Percentiles rank a stretch among this genome's conserved stretches.
Conservation (phyloP, 1,284 basidiomycete genomes). For the Lentinus polychrous region DNA sequence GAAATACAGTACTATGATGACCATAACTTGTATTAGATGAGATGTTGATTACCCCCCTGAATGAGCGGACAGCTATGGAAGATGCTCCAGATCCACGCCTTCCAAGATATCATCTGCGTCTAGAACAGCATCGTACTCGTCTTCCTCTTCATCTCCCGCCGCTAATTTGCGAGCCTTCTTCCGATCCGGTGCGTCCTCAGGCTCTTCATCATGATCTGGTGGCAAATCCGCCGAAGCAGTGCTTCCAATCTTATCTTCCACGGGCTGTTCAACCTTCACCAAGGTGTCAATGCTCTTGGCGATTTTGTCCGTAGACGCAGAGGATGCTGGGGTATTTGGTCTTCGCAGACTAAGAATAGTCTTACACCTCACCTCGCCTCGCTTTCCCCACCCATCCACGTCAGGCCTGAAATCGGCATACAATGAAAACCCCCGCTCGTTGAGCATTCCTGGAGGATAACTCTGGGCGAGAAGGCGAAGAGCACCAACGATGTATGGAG, state of each 20-base stretch:
- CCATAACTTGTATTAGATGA: conserved; percentile 11
- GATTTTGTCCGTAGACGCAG: background rate
- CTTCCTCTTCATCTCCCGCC: conserved; percentile 25
- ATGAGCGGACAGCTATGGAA: conserved; percentile 16
- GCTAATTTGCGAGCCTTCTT: conserved; percentile 36
- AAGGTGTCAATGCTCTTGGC: conserved; percentile 4
- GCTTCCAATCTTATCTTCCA: conserved; percentile 17
- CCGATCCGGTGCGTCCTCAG: conserved; percentile 21
- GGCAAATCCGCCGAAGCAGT: conserved; percentile 3
- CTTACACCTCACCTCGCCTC: conserved; percentile 58
- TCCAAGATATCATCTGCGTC: conserved; percentile 42
- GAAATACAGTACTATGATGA: conserved; percentile 18
- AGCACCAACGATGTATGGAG: conserved; percentile 73
- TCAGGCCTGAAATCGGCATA: conserved; percentile 75
- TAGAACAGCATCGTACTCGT: conserved; percentile 43
- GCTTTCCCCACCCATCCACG: conserved; percentile 69
- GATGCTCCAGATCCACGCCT: conserved; percentile 30
- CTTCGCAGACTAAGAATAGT: conserved; percentile 48
- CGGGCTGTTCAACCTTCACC: background rate
- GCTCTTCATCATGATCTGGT: conserved; percentile 3
- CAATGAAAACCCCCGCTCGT: conserved; percentile 59
- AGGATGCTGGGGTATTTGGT: background rate
- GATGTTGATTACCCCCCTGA: background rate
- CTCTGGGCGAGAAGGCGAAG: conserved; percentile 71
- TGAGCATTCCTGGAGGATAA: conserved; percentile 61